phyloP scores from a whole-genome alignment of 768 basidiomycete species.

The Tubosaeta sp. region DNA sequence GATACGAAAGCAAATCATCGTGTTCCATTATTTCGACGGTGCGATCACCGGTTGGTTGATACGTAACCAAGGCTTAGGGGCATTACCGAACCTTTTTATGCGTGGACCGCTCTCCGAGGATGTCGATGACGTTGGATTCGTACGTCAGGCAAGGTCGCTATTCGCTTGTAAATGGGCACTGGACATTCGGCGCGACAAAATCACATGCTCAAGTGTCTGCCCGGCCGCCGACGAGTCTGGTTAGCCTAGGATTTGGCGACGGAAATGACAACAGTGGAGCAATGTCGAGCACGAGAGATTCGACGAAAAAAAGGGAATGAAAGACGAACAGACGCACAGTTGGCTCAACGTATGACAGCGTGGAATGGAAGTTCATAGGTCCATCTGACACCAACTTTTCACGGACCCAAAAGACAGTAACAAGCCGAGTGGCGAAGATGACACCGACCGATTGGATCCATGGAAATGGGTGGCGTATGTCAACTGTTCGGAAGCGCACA shows the following conservation, averaged over 20 bases:
- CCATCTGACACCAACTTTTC: neutral
- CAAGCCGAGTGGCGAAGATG: neutral
- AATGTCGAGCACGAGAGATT: neutral
- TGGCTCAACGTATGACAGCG: neutral
- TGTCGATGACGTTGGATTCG: too few species aligned
- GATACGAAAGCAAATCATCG: too few species aligned
- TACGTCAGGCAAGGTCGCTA: too few species aligned
- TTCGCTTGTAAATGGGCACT: too few species aligned
- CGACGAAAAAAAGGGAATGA: neutral
- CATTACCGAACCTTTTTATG: too few species aligned
- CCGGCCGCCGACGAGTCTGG: neutral
- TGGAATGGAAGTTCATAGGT: neutral
- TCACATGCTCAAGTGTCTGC: neutral
- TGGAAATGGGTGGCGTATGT: slow-evolving; percentile 36
- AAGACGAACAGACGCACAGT: neutral
- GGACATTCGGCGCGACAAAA: too few species aligned
- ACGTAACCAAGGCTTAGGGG: too few species aligned
- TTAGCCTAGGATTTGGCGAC: neutral
- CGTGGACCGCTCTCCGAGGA: too few species aligned
- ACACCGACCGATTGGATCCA: neutral
- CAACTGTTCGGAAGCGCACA: neutral
- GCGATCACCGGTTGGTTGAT: too few species aligned
- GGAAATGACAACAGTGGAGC: neutral
- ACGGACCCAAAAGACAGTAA: neutral
- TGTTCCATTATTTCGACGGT: too few species aligned